These are phyloP conservation scores for Penicillium sp. DNA, from an alignment of 2,329 filamentous ascomycete species.

Conservation along the genomic window DNA sequence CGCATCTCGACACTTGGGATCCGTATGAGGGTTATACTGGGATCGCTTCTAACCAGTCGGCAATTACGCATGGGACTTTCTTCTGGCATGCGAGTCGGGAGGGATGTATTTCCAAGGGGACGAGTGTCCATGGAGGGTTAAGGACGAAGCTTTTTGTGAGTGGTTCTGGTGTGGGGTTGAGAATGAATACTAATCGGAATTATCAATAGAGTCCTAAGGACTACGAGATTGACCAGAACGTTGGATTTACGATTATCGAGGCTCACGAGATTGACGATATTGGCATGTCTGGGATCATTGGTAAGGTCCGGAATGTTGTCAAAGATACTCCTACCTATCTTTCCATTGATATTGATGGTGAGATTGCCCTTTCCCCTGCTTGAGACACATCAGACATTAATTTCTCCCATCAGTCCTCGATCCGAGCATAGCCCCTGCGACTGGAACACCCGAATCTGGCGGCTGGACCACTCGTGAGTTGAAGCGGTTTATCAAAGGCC, in stretches of 20 bases:
- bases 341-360: conserved; percentile 28
- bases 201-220: conserved; percentile 12
- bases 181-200: neutral
- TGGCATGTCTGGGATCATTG: conserved; percentile 17
- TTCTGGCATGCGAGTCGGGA: conserved; percentile 23
- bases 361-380: neutral
- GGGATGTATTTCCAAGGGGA: conserved; percentile 19
- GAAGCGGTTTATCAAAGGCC: conserved; percentile 14
- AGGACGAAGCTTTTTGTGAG: conserved; percentile 19
- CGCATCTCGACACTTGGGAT: conserved; percentile 25
- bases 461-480: conserved; percentile 20
- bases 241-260: conserved; percentile 20
- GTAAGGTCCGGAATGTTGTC: conserved; percentile 14
- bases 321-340: conserved; percentile 24
- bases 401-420: conserved; percentile 18
- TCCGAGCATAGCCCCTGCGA: conserved; percentile 28
- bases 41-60: conserved; percentile 17
- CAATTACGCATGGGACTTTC: conserved; percentile 23
- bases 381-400: neutral
- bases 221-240: conserved; percentile 20
- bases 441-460: conserved; percentile 21
- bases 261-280: conserved; percentile 23
- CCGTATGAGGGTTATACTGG: conserved; percentile 20
- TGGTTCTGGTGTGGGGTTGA: neutral
- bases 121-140: conserved; percentile 21